Percentiles rank a stretch among this genome's conserved stretches.
Evolutionary conservation across 129 eudicot species (phyloP).

Genomic region (Kitagawia praeruptora): DNA sequence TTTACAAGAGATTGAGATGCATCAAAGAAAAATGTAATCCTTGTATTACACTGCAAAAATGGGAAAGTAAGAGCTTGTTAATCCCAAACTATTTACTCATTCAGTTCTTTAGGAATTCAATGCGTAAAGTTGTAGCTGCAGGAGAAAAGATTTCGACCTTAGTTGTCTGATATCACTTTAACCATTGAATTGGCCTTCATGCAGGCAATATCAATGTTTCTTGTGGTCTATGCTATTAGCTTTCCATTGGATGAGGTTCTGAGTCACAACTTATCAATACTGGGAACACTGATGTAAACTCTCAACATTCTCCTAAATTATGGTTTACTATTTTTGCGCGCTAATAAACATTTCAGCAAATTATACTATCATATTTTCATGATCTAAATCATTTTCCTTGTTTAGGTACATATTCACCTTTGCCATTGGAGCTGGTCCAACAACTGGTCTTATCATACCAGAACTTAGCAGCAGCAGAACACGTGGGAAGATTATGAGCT

Average conservation of each 20-base stretch:
- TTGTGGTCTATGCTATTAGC: slow-evolving; percentile 55
- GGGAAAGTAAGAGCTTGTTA: neutral
- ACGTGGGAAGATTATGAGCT: slow-evolving; percentile 81
- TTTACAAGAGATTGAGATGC: slow-evolving; percentile 2
- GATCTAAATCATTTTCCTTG: neutral
- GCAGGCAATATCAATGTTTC: slow-evolving; percentile 75
- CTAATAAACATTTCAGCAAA: neutral
- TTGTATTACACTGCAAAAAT: neutral
- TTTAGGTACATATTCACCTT: slow-evolving; percentile 65
- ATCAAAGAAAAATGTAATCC: neutral
- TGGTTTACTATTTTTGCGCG: neutral
- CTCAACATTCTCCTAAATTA: neutral
- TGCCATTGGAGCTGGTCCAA: slow-evolving; percentile 90
- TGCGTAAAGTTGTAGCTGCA: neutral
- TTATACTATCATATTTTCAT: neutral
- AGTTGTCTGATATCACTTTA: neutral
- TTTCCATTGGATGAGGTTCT: slow-evolving; percentile 57
- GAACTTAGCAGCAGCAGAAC: slow-evolving; percentile 89
- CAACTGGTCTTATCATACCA: slow-evolving; percentile 79
- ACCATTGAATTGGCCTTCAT: slow-evolving; percentile 1
- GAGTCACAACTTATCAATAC: slow-evolving; percentile 59
- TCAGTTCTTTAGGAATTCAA: neutral
- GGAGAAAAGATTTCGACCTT: neutral
- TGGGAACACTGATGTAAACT: slow-evolving; percentile 75
- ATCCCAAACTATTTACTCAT: neutral